These are phyloP conservation scores for Pittosporum tobira DNA, from an alignment of 129 eudicot species.

Conservation along the genomic window DNA sequence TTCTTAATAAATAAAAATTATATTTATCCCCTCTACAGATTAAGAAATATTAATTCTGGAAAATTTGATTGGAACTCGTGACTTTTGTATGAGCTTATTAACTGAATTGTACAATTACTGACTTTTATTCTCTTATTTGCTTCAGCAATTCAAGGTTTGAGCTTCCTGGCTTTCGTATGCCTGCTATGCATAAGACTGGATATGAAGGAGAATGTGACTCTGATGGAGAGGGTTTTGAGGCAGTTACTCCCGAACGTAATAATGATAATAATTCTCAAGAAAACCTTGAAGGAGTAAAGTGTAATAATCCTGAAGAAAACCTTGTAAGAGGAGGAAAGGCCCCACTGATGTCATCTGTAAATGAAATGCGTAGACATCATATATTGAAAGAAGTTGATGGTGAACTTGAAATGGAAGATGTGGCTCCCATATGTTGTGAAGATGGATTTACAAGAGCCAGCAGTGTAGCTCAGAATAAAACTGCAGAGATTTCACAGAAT, in stretches of 20 bases:
- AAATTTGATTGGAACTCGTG: too few relatives aligned
- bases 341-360: slow-evolving; percentile 26
- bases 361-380: slow-evolving; percentile 60
- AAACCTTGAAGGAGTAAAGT: too few relatives aligned
- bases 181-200: slow-evolving; percentile 68
- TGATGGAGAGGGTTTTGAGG: slow-evolving; percentile 84
- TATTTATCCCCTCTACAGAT: too few relatives aligned
- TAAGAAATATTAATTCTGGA: too few relatives aligned
- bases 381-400: slow-evolving; percentile 94
- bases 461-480: slow-evolving; percentile 5
- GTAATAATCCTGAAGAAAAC: slow-evolving; percentile 32
- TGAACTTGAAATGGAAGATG: slow-evolving; percentile 96
- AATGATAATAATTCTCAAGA: too few relatives aligned
- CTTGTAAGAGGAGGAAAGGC: slow-evolving; percentile 29
- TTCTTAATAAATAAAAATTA: too few relatives aligned
- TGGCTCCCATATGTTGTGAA: too few relatives aligned
- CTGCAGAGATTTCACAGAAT: slow-evolving; percentile 15
- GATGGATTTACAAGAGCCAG: too few relatives aligned
- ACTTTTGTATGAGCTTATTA: too few relatives aligned
- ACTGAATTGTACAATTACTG: too few relatives aligned
- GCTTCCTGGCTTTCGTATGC: slow-evolving; percentile 80
- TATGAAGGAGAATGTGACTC: slow-evolving; percentile 74
- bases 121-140: too few relatives aligned
- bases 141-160: slow-evolving; percentile 83
- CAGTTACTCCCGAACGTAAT: slow-evolving; percentile 95